Evolutionary conservation across 768 basidiomycete species (phyloP), one percentile per base, ranked within the genome.

Genomic region (Pulveroboletus sp.): DNA sequence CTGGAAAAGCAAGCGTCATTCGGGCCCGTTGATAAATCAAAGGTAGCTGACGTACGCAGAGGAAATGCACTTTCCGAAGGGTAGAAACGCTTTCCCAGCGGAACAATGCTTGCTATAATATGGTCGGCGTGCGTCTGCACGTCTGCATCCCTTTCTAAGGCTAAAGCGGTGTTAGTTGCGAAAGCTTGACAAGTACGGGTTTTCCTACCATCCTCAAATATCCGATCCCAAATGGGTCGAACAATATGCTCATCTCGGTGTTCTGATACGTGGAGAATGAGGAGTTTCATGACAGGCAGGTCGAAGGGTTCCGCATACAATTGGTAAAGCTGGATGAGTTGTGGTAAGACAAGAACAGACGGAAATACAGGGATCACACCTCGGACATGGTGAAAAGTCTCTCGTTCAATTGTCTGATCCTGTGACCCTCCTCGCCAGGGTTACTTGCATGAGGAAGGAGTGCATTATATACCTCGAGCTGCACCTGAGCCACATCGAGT

Each of bases 401-500:
- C 57, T 73, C 76, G 25, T 79, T 77, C 34, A 88, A 67, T n/a
- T 74, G 60, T 50, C 74, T 76, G 58, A 89, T 79, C 56, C 81
- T 78, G 48, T 79, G 77, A 34, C 84, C 81, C 46, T 82, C 78
- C 55, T 80, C 82, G 2, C 75, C 78, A 12, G 79, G 78, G 50
- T 86, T 80, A 51, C 77, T 72, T 24, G 80, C 69, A 52, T 82
- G 84, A 16, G 84, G 81, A 7, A 74, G 63, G 14, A 92, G 74
- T 11, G 74, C 71, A 55, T 88, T 79, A 60, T 83, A 89, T 40
- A 97, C 79, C 67, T 97, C 95, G n/a, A 94, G 72, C 63, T 99
- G 97, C 9, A 98, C 92, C 69, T 95, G 89, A 6, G 94, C 90
- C 21, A 99, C 97, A 37, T 99, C 97, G 12, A 97, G 79, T 64